Percentiles rank a stretch among this genome's conserved stretches.
phyloP scores from a whole-genome alignment of 2,329 filamentous ascomycete genomes.

The Fusarium graminum region DNA sequence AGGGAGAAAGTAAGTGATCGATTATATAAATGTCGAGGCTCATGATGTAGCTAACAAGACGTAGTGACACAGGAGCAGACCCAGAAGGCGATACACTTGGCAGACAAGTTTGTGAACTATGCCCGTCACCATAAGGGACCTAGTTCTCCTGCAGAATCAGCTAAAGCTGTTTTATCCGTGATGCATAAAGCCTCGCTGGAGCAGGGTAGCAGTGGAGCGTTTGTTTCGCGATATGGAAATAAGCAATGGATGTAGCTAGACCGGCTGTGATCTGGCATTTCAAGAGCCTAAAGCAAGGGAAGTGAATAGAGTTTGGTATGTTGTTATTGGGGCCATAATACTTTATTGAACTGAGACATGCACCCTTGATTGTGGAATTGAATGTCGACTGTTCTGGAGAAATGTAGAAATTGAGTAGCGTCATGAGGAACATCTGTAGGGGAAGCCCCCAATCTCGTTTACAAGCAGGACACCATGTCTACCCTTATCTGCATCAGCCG shows the following conservation, averaged over 20 bases:
- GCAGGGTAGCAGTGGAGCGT: not conserved
- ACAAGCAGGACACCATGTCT: no score
- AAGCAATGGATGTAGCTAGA: slow-evolving; percentile 4
- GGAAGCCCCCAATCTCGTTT: no score
- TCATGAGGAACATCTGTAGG: no score
- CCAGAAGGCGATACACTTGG: not conserved
- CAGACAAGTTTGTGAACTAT: not conserved
- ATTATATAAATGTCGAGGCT: no score
- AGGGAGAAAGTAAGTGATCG: not conserved
- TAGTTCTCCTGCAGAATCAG: not conserved
- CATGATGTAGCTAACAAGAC: not conserved
- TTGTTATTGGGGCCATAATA: no score
- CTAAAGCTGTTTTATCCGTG: not conserved
- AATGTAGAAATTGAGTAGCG: no score
- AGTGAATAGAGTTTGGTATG: not conserved
- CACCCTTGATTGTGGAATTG: no score
- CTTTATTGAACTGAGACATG: no score
- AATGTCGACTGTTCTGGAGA: no score
- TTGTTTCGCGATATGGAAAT: not conserved
- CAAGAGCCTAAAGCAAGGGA: no score
- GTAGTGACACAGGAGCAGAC: not conserved
- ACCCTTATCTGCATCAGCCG: no score
- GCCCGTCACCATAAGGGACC: not conserved
- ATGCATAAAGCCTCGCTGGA: not conserved
- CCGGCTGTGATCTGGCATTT: no score